phyloP scores from a whole-genome alignment of 2,329 filamentous ascomycete genomes.

The Colletotrichum destructivum region DNA sequence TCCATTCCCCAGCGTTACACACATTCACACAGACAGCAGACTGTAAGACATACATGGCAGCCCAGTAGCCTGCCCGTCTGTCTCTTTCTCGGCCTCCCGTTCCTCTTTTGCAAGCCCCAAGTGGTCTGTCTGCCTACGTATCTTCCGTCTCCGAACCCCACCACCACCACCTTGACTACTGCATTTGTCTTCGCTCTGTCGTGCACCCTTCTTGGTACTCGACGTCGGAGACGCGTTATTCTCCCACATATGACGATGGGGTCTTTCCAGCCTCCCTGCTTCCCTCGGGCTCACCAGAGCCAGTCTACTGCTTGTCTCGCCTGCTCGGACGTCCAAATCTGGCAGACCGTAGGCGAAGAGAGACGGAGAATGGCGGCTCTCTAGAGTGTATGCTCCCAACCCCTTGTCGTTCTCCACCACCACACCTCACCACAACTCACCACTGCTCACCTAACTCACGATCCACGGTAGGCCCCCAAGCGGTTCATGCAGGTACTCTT shows the following conservation, averaged over 20 bases:
- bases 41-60: conserved; percentile 28
- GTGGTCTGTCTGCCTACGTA: too few relatives aligned
- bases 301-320: conserved; percentile 34
- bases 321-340: conserved; percentile 29
- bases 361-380: conserved; percentile 12
- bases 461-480: conserved; percentile 35
- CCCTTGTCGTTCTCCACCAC: conserved; percentile 32
- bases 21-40: conserved; percentile 24
- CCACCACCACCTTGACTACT: conserved; percentile 34
- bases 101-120: not conserved
- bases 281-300: conserved; percentile 31
- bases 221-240: conserved; percentile 7
- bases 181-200: conserved; percentile 18
- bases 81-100: conserved; percentile 21
- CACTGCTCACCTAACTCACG: conserved; percentile 2
- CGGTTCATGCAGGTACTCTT: conserved; percentile 45
- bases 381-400: conserved; percentile 17
- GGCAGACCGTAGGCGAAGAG: conserved; percentile 15
- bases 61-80: conserved; percentile 13
- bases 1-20: conserved; percentile 41
- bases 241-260: conserved; percentile 29
- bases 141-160: conserved; percentile 28
- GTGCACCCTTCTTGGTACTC: conserved; percentile 4
- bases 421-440: conserved; percentile 26
- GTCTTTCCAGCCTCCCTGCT: conserved; percentile 37